Conservation (phyloP, 179 eudicot species). For the Beta corolliflora region DNA sequence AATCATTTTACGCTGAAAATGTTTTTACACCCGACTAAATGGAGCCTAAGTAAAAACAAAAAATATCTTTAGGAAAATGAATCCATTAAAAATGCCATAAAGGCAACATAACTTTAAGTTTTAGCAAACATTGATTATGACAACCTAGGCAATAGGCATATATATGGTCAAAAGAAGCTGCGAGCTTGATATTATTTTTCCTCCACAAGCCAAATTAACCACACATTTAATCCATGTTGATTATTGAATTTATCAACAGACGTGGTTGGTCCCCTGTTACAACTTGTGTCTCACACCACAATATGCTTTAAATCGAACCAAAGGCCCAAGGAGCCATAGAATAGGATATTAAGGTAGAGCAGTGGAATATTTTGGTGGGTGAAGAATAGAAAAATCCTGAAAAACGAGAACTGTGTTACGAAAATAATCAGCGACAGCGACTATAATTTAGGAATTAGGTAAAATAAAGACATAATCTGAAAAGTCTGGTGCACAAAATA, state of each 20-base stretch:
- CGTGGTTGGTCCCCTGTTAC: neutral
- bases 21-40: too few species aligned
- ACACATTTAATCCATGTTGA: neutral
- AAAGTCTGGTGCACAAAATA: too few species aligned
- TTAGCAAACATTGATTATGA: neutral
- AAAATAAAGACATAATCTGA: too few species aligned
- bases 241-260: neutral
- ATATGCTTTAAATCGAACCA: too few species aligned
- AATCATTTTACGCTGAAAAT: too few species aligned
- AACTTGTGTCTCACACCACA: neutral
- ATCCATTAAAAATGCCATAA: neutral
- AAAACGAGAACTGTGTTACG: too few species aligned
- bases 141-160: neutral
- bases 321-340: too few species aligned
- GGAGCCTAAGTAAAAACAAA: too few species aligned
- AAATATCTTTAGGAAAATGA: too few species aligned
- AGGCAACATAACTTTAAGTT: neutral
- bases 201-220: neutral
- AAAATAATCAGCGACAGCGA: too few species aligned
- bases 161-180: neutral
- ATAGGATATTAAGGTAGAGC: neutral
- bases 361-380: neutral
- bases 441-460: too few species aligned
- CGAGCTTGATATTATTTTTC: neutral
- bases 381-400: too few species aligned